Base-by-base conservation (phyloP, 106 monocot species). In the Dendrobium catenatum region DNA sequence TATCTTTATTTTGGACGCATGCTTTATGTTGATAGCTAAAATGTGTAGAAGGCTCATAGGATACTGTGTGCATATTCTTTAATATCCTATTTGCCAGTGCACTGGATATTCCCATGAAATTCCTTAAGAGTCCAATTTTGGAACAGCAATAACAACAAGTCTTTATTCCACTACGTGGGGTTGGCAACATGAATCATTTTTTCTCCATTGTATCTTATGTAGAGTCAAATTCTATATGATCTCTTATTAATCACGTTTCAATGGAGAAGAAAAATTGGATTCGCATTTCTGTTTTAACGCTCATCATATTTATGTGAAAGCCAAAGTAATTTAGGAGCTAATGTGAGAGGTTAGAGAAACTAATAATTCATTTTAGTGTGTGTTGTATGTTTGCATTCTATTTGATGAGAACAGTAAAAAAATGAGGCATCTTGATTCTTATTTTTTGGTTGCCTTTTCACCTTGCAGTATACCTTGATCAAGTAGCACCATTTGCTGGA, bases 291-390 rank as follows among this genome's bases (percentile, higher is more conserved):
- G 67, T 24, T 24, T 27, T 0, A 2, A 1, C 1, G 24, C 19
- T 11, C 29, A 68, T 68, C 67, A 68, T 68, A 68, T 68, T 68
- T 68, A 26, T 68, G 8, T 68, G 67, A 68, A 68, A 31, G 26
- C 67, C 20, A 19, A 37, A 26, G 9, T 68, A 56, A 56, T 68
- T 68, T 17, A 58, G 58, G 16, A 68, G 26, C 22, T 27, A 68
- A 27, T 27, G 22, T 68, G 58, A 68, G 29, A 68, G 26, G 67
- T 27, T 68, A 27, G 26, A 26, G 22, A 19, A 68, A 68, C 26
- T 68, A 9, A 68, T 58, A 58, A 58, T 58, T 58, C 58, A 58
- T 58, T 58, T 5, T 58, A 17, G 58, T 20, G 18, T 18, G 16
- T 68, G 29, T 68, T 68, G 26, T 11, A 56, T 56, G 13, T 56